These are phyloP conservation scores for Hericium erinaceus DNA, from an alignment of 768 basidiomycete genomes.

Conservation along the genomic window DNA sequence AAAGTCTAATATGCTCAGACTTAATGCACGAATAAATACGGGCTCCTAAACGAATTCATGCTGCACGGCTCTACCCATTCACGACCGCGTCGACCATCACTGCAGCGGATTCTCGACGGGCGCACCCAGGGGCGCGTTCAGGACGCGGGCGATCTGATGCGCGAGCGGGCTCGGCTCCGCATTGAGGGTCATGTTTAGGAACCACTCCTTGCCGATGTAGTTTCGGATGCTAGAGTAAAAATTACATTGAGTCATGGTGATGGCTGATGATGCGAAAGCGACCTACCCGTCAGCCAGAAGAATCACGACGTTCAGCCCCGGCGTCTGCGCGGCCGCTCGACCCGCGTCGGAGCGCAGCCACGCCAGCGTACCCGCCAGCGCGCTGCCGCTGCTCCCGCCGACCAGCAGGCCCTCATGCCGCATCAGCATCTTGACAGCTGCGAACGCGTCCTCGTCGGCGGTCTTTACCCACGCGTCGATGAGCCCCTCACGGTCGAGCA, in stretches of 20 bases:
- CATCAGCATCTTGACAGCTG: slow-evolving; percentile 67
- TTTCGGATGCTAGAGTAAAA: slow-evolving; percentile 62
- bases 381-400: slow-evolving; percentile 89
- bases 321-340: slow-evolving; percentile 45
- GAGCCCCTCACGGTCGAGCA: slow-evolving; percentile 57
- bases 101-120: neutral
- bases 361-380: slow-evolving; percentile 63
- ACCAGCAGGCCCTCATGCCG: slow-evolving; percentile 81
- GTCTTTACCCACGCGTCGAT: slow-evolving; percentile 86
- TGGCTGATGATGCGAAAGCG: neutral
- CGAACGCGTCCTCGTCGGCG: slow-evolving; percentile 71
- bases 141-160: slow-evolving; percentile 33
- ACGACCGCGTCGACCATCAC: neutral
- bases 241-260: neutral
- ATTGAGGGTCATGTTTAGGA: slow-evolving; percentile 58
- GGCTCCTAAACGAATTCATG: too few relatives aligned
- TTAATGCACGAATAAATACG: too few relatives aligned
- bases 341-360: slow-evolving; percentile 73
- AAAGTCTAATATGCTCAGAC: too few relatives aligned
- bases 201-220: slow-evolving; percentile 94
- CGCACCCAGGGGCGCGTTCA: slow-evolving; percentile 15
- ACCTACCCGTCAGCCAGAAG: slow-evolving; percentile 85
- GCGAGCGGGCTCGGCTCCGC: slow-evolving; percentile 47
- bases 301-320: slow-evolving; percentile 82
- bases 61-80: too few relatives aligned